A percentile compares a stretch with the other conserved stretches of the same genome.
Evolutionary conservation across 2,329 filamentous ascomycete genomes (phyloP).

Genomic region (Huntiella bhutanensis): DNA sequence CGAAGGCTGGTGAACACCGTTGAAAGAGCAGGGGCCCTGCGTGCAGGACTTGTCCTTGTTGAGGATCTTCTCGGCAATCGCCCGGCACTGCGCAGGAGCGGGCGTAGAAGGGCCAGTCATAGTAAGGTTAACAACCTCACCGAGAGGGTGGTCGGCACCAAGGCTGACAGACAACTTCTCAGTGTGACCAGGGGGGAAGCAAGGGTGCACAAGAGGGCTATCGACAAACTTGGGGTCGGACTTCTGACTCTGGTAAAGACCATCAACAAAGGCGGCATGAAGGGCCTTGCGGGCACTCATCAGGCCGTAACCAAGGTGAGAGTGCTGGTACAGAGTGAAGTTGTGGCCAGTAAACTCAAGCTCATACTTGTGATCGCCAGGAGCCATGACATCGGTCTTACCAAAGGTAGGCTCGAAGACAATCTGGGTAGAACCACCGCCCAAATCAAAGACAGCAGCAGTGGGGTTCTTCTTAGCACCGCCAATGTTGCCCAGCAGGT

Average conservation of each 20-base stretch:
- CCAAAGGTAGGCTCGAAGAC: slow-evolving; percentile 95
- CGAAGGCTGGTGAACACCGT: slow-evolving; percentile 85
- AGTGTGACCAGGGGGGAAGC: slow-evolving; percentile 59
- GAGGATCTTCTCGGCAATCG: slow-evolving; percentile 74
- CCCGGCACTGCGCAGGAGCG: slow-evolving; percentile 72
- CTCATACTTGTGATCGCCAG: slow-evolving; percentile 90
- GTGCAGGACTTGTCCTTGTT: slow-evolving; percentile 69
- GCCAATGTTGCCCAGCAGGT: slow-evolving; percentile 93
- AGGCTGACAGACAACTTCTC: slow-evolving; percentile 54
- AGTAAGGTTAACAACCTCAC: slow-evolving; percentile 47
- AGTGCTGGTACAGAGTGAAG: slow-evolving; percentile 94
- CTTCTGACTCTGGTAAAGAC: slow-evolving; percentile 45
- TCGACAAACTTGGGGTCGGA: slow-evolving; percentile 47
- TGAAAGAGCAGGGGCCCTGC: slow-evolving; percentile 91
- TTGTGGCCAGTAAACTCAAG: slow-evolving; percentile 77
- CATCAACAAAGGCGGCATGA: slow-evolving; percentile 55
- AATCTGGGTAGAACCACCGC: slow-evolving; percentile 93
- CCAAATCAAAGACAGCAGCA: slow-evolving; percentile 87
- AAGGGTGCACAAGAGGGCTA: slow-evolving; percentile 61
- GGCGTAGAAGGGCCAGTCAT: slow-evolving; percentile 69
- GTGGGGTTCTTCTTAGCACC: slow-evolving; percentile 77
- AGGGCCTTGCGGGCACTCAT: slow-evolving; percentile 87
- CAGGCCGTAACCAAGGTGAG: slow-evolving; percentile 86
- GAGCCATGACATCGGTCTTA: slow-evolving; percentile 66
- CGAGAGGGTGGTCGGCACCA: slow-evolving; percentile 44